phyloP scores from a whole-genome alignment of 768 basidiomycete genomes.

The Suillus brevipes region DNA sequence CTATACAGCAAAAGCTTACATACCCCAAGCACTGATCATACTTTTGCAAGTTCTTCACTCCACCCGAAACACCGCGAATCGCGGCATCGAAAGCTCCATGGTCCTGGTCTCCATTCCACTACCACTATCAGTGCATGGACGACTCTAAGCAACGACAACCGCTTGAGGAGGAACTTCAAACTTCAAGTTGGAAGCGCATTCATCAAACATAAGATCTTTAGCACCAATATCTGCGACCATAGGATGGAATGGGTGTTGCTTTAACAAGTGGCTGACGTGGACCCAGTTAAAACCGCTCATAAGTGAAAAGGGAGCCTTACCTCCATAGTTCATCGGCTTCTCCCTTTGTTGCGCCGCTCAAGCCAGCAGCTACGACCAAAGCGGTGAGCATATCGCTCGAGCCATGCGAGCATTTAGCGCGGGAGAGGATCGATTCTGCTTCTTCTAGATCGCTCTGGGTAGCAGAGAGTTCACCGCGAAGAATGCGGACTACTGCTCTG shows the following conservation, averaged over 20 bases:
- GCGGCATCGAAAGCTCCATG: too few species aligned
- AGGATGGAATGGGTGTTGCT: constrained; percentile 68
- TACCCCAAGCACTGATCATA: constrained; percentile 74
- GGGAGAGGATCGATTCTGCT: constrained; percentile 46
- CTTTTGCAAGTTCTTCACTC: constrained; percentile 74
- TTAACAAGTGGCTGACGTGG: constrained; percentile 39
- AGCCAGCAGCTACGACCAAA: constrained; percentile 59
- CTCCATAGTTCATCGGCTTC: constrained; percentile 70
- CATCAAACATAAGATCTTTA: constrained; percentile 68
- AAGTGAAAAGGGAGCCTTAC: constrained; percentile 43
- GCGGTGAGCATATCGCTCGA: constrained; percentile 66
- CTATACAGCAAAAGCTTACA: constrained; percentile 41
- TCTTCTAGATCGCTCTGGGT: constrained; percentile 84
- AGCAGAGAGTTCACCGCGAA: constrained; percentile 69
- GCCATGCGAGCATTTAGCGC: constrained; percentile 44
- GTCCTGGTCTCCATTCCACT: not conserved
- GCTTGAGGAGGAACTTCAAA: constrained; percentile 61
- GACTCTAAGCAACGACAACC: constrained; percentile 16
- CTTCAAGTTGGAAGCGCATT: constrained; percentile 52
- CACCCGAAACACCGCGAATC: constrained; percentile 71
- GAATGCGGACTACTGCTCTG: constrained; percentile 75
- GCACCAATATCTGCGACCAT: constrained; percentile 59
- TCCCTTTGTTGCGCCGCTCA: constrained; percentile 54
- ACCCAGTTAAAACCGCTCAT: constrained; percentile 9
- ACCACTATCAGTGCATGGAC: not conserved